A percentile compares a stretch with the other conserved stretches of the same genome.
phyloP scores from a whole-genome alignment of 2,329 filamentous ascomycete species.

The Cadophora sp. region DNA sequence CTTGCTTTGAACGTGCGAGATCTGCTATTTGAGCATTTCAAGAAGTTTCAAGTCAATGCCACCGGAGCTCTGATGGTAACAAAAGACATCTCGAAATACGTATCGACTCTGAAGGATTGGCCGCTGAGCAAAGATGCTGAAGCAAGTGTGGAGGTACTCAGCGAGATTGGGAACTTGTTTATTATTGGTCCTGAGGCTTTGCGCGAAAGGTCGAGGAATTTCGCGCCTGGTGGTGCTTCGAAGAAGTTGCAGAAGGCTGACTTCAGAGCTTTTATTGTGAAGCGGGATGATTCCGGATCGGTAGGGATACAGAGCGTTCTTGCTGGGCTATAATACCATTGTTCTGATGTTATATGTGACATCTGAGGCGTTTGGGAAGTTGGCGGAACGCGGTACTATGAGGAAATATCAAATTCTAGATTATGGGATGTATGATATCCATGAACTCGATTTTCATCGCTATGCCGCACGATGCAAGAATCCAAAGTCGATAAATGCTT shows the following conservation, averaged over 20 bases:
- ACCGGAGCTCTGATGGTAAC: constrained; percentile 94
- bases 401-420: not conserved
- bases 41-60: constrained; percentile 90
- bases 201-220: constrained; percentile 70
- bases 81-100: constrained; percentile 95
- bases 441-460: not conserved
- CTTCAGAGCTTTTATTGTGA: constrained; percentile 84
- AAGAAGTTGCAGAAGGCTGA: constrained; percentile 70
- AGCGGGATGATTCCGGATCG: constrained; percentile 82
- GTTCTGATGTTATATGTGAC: constrained; percentile 2
- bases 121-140: constrained; percentile 72
- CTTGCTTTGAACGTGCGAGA: constrained; percentile 79
- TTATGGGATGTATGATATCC: not conserved
- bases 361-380: constrained; percentile 13
- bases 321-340: constrained; percentile 50
- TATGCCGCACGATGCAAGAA: not conserved
- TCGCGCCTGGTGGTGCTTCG: constrained; percentile 52
- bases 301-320: constrained; percentile 85
- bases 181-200: constrained; percentile 87
- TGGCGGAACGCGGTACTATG: not conserved
- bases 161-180: constrained; percentile 94
- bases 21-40: constrained; percentile 90
- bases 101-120: constrained; percentile 85
- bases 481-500: not conserved
- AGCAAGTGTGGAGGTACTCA: constrained; percentile 79